Base-by-base conservation (phyloP, 148 eudicot species). In the Cornus kousa region DNA sequence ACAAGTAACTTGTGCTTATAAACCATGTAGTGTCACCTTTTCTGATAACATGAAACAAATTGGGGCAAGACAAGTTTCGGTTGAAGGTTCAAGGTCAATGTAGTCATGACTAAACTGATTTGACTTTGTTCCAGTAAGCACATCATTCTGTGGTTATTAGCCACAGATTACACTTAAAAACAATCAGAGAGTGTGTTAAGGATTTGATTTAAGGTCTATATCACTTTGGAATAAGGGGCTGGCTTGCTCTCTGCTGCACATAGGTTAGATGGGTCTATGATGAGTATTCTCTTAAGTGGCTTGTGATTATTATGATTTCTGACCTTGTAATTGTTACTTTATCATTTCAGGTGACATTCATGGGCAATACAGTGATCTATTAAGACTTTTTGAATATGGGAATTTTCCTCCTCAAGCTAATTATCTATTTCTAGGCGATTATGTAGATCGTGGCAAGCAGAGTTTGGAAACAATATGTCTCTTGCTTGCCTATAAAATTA, bases 381-480 rank as follows among this genome's bases (percentile, higher is more conserved):
- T 91, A 76, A 83, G 95, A 80, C 90, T 91, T 72, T 91, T 91
- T 37, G 93, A 91, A 70, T 91, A 91, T 75, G 95, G 95, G 24
- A 92, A 91, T 35, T 91, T 89, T 65, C 93, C 93, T 77, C 95
- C 95, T 77, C 80, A 84, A 82, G 82, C 95, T 70, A 89, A 87
- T 79, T 91, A 91, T 84, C 82, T 91, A n/a, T 91, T 91, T 86
- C 68, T 91, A 24, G 95, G 95, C 8, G 95, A 91, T 77, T 91
- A 91, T 83, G 95, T 91, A 24, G 95, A 91, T 82, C 91, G 95
- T 65, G 93, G 93, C 65, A 90, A 85, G 80, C 95, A 91, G 78
- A 89, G 91, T 81, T 76, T 91, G 79, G 95, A 91, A 83, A 91
- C 95, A 70, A 91, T 89, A 74, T 91, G 95, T 81, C 89, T 91